Evolutionary conservation across 768 basidiomycete species (phyloP).

Genomic region (Rubroboletus pulcherrimus): DNA sequence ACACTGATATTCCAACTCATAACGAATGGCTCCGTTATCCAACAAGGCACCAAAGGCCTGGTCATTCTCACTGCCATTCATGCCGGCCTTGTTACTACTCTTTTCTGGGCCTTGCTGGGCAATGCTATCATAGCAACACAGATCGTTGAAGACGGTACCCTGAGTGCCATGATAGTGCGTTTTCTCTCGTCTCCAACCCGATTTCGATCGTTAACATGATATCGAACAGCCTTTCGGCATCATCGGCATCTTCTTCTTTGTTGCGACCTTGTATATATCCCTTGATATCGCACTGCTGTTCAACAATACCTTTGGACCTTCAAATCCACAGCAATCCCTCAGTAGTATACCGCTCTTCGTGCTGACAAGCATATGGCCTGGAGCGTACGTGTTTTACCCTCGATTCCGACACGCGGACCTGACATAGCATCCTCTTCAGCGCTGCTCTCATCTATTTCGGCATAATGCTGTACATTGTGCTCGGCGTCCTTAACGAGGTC

Average conservation of each 20-base stretch:
- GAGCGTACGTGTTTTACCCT: slow-evolving; percentile 45
- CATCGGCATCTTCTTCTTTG: slow-evolving; percentile 58
- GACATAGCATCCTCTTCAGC: slow-evolving; percentile 30
- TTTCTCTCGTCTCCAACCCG: not conserved
- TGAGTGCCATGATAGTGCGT: slow-evolving; percentile 63
- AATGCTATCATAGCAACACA: slow-evolving; percentile 84
- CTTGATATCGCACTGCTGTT: slow-evolving; percentile 76
- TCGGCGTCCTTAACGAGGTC: slow-evolving; percentile 70
- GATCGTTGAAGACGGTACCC: slow-evolving; percentile 86
- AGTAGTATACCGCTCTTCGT: slow-evolving; percentile 76
- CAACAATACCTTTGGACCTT: slow-evolving; percentile 57
- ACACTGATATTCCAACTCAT: slow-evolving; percentile 78
- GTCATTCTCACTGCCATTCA: slow-evolving; percentile 75
- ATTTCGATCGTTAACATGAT: not conserved
- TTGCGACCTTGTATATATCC: slow-evolving; percentile 74
- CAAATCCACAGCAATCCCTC: slow-evolving; percentile 52
- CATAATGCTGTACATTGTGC: slow-evolving; percentile 79
- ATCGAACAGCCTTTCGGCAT: slow-evolving; percentile 56
- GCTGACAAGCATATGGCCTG: slow-evolving; percentile 77
- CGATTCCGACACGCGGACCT: not conserved
- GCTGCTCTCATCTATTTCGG: slow-evolving; percentile 65
- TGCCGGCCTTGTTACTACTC: slow-evolving; percentile 66
- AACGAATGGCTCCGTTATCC: slow-evolving; percentile 72
- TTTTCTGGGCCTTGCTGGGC: slow-evolving; percentile 78
- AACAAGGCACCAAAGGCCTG: slow-evolving; percentile 71